A percentile compares a stretch with the other conserved stretches of the same genome.
These are phyloP conservation scores for Tetragonia tetragonoides DNA, from an alignment of 148 eudicot genomes.

Conservation along the genomic window DNA sequence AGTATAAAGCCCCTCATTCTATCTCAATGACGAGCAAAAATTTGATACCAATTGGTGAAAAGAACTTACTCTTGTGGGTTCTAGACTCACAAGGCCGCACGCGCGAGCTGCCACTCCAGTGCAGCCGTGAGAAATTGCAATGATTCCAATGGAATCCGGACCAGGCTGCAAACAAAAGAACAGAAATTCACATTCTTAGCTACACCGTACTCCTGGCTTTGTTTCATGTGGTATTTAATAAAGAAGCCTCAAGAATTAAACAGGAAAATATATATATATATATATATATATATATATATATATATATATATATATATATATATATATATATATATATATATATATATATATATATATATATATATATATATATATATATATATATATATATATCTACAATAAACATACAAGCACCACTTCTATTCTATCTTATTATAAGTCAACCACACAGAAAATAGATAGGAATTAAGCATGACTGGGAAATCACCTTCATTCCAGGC, in stretches of 20 bases:
- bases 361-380: too few relatives aligned
- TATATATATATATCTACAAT: neutral
- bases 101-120: slow-evolving; percentile 63
- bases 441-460: neutral
- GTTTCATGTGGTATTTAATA: too few relatives aligned
- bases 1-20: neutral
- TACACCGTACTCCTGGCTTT: neutral
- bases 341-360: too few relatives aligned
- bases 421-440: neutral
- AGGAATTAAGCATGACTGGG: neutral
- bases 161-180: slow-evolving; percentile 39
- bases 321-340: too few relatives aligned
- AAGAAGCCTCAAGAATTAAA: neutral
- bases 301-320: too few relatives aligned
- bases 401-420: neutral
- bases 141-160: slow-evolving; percentile 55
- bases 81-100: slow-evolving; percentile 54
- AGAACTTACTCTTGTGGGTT: slow-evolving; percentile 45
- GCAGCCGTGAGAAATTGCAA: slow-evolving; percentile 50
- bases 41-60: neutral
- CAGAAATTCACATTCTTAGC: neutral
- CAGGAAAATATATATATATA: neutral
- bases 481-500: slow-evolving; percentile 54
- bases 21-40: neutral
- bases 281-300: too few relatives aligned